Base-by-base conservation (phyloP, 805 yeast species). In the Candida pini region DNA sequence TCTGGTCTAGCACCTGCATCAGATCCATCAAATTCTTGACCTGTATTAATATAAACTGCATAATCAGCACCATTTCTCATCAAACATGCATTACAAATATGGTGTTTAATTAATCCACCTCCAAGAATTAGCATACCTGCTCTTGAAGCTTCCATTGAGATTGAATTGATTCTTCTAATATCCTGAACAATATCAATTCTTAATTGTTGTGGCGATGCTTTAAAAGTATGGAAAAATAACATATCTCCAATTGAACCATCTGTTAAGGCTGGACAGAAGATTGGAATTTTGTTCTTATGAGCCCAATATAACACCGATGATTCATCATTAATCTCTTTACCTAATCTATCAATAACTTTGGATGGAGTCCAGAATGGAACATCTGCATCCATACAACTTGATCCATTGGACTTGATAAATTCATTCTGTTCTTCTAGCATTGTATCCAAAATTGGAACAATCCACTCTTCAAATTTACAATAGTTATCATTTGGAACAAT, bases 1-100 rank as follows among this genome's bases (percentile, higher is more conserved):
- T 92, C 98, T 1, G 97, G 97, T 58, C 98, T 77, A 5, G 98
- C 98, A 45, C 98, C 98, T 9, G 98, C 97, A 61, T 92, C 98
- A 17, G 96, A 86, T 30, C 98, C 98, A 56, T 92, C 99, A 51
- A 88, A 92, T 59, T 92, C 99, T 64, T 92, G 97, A 30, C 96
- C 98, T 12, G 99, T 92, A 63, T 92, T 92, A 58, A 92, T 90
- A 63, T 76, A 92, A 14, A 92, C 96, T 5, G 98, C 97, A 56
- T 81, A 87, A 59, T 92, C 99, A 16, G 99, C 98, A 53, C 99
- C 99, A 52, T 92, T 94, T 69, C 99, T 82, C 99, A 92, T 92
- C 49, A 92, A 69, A 58, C 97, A 90, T 10, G 99, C 98, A 55
- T 92, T 92, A 52, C 95, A 89, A 49, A 92, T 92, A 58, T 92